Evolutionary conservation across 768 basidiomycete species (phyloP).

Genomic region (Aureoboletus auriporus): DNA sequence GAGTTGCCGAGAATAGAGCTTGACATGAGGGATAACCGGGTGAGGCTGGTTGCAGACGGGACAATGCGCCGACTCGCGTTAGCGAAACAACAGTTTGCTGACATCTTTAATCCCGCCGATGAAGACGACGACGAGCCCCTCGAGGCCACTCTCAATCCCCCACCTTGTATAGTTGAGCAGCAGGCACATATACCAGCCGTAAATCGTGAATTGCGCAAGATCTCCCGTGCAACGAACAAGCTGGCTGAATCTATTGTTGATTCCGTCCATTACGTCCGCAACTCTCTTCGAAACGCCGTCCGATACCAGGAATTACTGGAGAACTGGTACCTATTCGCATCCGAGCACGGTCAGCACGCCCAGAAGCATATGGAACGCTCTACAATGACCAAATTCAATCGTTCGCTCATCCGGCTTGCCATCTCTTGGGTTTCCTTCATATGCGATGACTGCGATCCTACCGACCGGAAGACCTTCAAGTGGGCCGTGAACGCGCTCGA

Average conservation of each 20-base stretch:
- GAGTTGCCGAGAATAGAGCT: slow-evolving; percentile 75
- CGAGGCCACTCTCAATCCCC: slow-evolving; percentile 38
- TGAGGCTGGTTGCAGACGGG: slow-evolving; percentile 90
- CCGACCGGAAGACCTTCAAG: slow-evolving; percentile 92
- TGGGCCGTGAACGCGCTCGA: slow-evolving; percentile 98
- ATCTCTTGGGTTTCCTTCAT: slow-evolving; percentile 99
- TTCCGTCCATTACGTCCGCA: slow-evolving; percentile 84
- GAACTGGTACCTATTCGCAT: slow-evolving; percentile 96
- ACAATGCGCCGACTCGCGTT: slow-evolving; percentile 67
- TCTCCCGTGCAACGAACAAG: slow-evolving; percentile 82
- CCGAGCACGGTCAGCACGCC: slow-evolving; percentile 89
- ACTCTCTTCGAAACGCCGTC: slow-evolving; percentile 52
- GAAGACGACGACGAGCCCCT: slow-evolving; percentile 58
- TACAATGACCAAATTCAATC: slow-evolving; percentile 70
- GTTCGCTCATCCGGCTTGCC: slow-evolving; percentile 80
- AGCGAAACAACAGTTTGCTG: slow-evolving; percentile 75
- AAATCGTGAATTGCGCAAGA: slow-evolving; percentile 86
- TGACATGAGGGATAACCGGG: slow-evolving; percentile 80
- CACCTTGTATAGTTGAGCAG: slow-evolving; percentile 62
- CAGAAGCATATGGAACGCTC: slow-evolving; percentile 82
- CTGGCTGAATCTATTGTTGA: slow-evolving; percentile 91
- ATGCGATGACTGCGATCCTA: slow-evolving; percentile 95
- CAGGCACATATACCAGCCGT: slow-evolving; percentile 90
- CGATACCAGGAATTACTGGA: slow-evolving; percentile 83
- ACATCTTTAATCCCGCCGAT: slow-evolving; percentile 57